These are phyloP conservation scores for Ophiocordyceps camponoti-floridani DNA, from an alignment of 2,329 filamentous ascomycete species.

Conservation along the genomic window DNA sequence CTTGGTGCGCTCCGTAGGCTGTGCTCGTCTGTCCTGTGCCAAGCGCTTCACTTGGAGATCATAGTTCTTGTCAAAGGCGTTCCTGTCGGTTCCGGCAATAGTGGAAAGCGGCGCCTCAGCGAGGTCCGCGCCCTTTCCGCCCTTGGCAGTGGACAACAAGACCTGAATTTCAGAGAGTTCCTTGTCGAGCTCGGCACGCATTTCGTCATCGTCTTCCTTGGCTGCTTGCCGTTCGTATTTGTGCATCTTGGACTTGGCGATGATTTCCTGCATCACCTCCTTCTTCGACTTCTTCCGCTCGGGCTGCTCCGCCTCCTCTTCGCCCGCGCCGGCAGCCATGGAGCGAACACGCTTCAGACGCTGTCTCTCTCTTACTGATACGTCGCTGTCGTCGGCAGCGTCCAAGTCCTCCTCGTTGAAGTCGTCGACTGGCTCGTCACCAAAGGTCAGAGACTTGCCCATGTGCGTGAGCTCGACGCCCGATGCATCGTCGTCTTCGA, in stretches of 20 bases:
- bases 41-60: slow-evolving; percentile 70
- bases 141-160: slow-evolving; percentile 40
- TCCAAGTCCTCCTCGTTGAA: slow-evolving; percentile 63
- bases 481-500: slow-evolving; percentile 53
- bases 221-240: slow-evolving; percentile 86
- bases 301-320: slow-evolving; percentile 38
- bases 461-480: slow-evolving; percentile 58
- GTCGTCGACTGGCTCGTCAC: slow-evolving; percentile 44
- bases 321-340: slow-evolving; percentile 23
- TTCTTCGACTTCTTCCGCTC: slow-evolving; percentile 87
- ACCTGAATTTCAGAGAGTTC: slow-evolving; percentile 60
- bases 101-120: slow-evolving; percentile 8
- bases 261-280: slow-evolving; percentile 95
- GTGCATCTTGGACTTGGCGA: slow-evolving; percentile 89
- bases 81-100: slow-evolving; percentile 39
- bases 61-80: slow-evolving; percentile 68
- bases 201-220: slow-evolving; percentile 85
- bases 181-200: slow-evolving; percentile 70
- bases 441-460: slow-evolving; percentile 55
- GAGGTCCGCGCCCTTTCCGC: slow-evolving; percentile 13
- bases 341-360: slow-evolving; percentile 37
- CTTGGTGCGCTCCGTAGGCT: slow-evolving; percentile 76
- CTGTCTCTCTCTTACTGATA: slow-evolving; percentile 33
- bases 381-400: slow-evolving; percentile 38
- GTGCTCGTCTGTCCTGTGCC: slow-evolving; percentile 66